These are phyloP conservation scores for Myriosclerotinia duriaeana DNA, from an alignment of 2,329 filamentous ascomycete genomes.

Conservation along the genomic window DNA sequence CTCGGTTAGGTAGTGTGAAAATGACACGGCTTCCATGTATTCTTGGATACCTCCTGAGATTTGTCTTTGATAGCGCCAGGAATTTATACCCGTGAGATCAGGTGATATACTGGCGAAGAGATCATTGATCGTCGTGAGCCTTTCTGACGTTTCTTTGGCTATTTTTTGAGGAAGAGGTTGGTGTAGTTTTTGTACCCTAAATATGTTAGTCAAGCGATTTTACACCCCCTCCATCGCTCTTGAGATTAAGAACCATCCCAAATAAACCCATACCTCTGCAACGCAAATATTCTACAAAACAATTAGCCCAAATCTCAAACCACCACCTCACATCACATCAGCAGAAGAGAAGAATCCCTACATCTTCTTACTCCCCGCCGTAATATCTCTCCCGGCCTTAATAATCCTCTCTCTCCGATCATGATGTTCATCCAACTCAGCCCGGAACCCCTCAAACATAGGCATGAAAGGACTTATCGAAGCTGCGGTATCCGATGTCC, in stretches of 20 bases:
- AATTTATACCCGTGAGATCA: constrained; percentile 77
- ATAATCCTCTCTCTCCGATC: constrained; percentile 87
- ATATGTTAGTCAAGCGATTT: constrained; percentile 11
- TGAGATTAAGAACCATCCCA: constrained; percentile 2
- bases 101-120: constrained; percentile 66
- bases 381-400: constrained; percentile 90
- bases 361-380: constrained; percentile 96
- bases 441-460: constrained; percentile 84
- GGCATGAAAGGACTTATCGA: constrained; percentile 52
- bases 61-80: constrained; percentile 75
- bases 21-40: constrained; percentile 87
- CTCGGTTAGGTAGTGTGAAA: constrained; percentile 80
- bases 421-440: constrained; percentile 90
- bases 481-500: constrained; percentile 37
- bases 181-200: constrained; percentile 63
- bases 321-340: too few species aligned
- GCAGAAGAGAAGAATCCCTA: constrained; percentile 45
- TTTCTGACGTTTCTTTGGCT: constrained; percentile 65
- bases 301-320: constrained; percentile 26
- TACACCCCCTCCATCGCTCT: too few species aligned
- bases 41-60: constrained; percentile 85
- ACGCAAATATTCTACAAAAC: constrained; percentile 67
- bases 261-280: constrained; percentile 63
- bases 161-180: constrained; percentile 66
- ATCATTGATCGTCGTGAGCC: constrained; percentile 67